These are phyloP conservation scores for Leccinum pellstonianum DNA, from an alignment of 768 basidiomycete genomes.

Conservation along the genomic window DNA sequence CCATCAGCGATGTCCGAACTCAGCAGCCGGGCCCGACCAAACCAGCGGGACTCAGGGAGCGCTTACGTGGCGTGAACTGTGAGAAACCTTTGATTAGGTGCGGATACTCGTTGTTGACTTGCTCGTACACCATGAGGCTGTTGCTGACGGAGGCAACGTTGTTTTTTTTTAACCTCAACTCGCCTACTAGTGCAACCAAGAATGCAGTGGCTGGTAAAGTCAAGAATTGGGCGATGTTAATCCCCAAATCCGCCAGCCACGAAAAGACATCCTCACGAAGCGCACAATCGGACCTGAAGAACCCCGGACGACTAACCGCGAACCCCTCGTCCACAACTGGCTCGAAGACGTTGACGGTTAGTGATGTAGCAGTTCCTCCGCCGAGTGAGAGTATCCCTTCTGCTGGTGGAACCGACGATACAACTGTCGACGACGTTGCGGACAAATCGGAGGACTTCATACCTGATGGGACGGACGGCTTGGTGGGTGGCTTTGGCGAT, in stretches of 20 bases:
- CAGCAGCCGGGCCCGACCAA: background rate
- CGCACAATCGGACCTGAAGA: background rate
- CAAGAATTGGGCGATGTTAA: background rate
- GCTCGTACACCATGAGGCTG: background rate
- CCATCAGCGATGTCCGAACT: background rate
- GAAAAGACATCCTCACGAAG: background rate
- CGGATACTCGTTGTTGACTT: background rate
- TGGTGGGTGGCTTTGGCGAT: background rate
- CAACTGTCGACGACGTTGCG: background rate
- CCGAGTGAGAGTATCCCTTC: background rate
- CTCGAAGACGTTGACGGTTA: background rate
- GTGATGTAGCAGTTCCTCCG: background rate
- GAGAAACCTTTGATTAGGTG: background rate
- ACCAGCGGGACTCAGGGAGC: background rate
- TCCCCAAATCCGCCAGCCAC: background rate
- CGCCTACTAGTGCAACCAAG: background rate
- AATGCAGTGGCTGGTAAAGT: background rate
- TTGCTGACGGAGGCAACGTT: background rate
- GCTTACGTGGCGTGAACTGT: background rate
- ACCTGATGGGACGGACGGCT: background rate
- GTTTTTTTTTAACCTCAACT: background rate
- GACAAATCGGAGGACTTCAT: background rate
- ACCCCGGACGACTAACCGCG: background rate
- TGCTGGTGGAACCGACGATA: background rate
- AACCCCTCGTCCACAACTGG: background rate